Evolutionary conservation across 805 yeast species (phyloP).

Genomic region (Wickerhamiella vanderwaltii): DNA sequence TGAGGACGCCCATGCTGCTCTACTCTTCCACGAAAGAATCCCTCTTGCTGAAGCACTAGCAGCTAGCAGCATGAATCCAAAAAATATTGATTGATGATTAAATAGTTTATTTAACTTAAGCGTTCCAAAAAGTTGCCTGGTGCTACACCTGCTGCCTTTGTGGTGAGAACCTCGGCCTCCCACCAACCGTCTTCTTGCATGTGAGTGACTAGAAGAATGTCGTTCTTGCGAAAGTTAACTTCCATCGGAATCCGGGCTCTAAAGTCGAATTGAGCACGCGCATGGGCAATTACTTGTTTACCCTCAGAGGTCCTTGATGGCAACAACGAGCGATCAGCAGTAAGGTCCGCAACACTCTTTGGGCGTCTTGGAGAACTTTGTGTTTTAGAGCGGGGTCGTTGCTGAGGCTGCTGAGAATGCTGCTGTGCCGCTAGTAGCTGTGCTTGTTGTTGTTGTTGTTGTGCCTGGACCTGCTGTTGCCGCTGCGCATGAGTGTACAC

Average conservation of each 20-base stretch:
- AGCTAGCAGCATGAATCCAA: constrained; percentile 1
- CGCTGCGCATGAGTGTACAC: constrained; percentile 6
- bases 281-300: constrained; percentile 39
- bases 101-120: constrained; percentile 4
- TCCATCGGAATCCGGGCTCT: constrained; percentile 50
- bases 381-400: constrained; percentile 4
- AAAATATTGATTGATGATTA: not conserved
- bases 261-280: constrained; percentile 46
- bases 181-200: constrained; percentile 68
- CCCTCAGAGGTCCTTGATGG: constrained; percentile 44
- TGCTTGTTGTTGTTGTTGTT: not conserved
- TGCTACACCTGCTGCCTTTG: constrained; percentile 39
- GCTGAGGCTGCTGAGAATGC: constrained; percentile 9
- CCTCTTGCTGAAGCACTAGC: constrained; percentile 27
- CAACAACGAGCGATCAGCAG: constrained; percentile 23
- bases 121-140: constrained; percentile 42
- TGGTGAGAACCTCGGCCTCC: constrained; percentile 45
- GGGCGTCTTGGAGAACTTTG: not conserved
- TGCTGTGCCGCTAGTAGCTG: not conserved
- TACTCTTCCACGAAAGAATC: constrained; percentile 24
- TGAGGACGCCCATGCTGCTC: constrained; percentile 24
- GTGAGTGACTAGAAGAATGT: constrained; percentile 39
- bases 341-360: constrained; percentile 4
- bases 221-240: constrained; percentile 46
- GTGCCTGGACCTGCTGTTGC: not conserved